Evolutionary conservation across 345 rosid species (phyloP), one percentile per base, ranked within the genome.

Genomic region (Zanthoxylum bungeanum): DNA sequence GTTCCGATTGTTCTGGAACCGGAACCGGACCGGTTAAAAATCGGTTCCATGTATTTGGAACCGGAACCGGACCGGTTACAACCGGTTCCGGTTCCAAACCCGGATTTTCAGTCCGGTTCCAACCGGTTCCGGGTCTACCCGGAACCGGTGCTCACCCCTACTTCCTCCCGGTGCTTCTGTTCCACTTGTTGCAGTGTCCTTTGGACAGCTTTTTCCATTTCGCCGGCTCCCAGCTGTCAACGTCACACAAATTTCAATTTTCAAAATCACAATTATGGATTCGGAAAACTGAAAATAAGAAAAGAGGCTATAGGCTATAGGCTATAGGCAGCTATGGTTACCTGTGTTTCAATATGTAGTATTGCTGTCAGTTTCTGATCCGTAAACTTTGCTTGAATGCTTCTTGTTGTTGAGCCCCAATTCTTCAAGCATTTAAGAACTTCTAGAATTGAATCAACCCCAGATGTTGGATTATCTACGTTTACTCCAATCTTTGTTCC

Each of bases 371-470:
- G 75, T 72, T 79, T 75, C 1, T 72, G 76, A 39, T 66, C 34
- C 22, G 86, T 80, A 59, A 91, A 72, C 36, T 60, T 57, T 24
- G 89, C 84, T 5, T 75, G 75, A 36, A 87, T 79, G 0, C 72
- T 72, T 17, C 5, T 76, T 59, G 74, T 66, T 37, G 78, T 77
- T 44, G 83, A 66, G 17, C 76, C 88, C 80, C 70, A 46, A 60
- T 65, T 51, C 71, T 84, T 85, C 75, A 89, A 70, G 75, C 78
- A 83, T 21, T 71, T 78, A 16, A 93, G 87, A 70, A 76, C 73
- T 68, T 84, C 90, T 58, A 85, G 0, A 75, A 91, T 82, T 7
- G 91, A 88, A 78, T 89, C 92, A 7, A 82, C 9, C 64, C 92
- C 89, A 58, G 85, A 83, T 4, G 68, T 55, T 3, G 97, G 88